Evolutionary conservation across 2,329 filamentous ascomycete genomes (phyloP).

Genomic region (Venturia oleaginea): DNA sequence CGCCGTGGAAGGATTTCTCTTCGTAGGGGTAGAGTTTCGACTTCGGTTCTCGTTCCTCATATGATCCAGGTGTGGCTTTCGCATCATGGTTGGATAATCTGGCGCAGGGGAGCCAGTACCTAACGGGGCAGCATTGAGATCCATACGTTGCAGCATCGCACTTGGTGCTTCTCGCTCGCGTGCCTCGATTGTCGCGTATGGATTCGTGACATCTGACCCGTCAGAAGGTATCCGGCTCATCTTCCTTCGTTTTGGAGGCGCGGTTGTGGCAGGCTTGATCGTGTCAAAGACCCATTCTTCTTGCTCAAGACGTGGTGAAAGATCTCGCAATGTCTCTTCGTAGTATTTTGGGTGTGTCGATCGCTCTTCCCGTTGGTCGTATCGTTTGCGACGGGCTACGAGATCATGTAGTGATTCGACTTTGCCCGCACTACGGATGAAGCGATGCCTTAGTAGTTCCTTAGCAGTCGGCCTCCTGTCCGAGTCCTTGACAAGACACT

Average conservation of each 20-base stretch:
- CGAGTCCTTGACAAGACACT: constrained; percentile 87
- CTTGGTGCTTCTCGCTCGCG: constrained; percentile 6
- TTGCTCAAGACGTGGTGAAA: constrained; percentile 45
- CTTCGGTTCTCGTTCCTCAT: constrained; percentile 14
- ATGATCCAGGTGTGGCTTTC: constrained; percentile 18
- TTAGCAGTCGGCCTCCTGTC: constrained; percentile 76
- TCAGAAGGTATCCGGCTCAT: constrained; percentile 36
- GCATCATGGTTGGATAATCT: constrained; percentile 20
- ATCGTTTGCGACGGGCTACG: constrained; percentile 72
- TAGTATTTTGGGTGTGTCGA: constrained; percentile 72
- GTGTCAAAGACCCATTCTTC: constrained; percentile 97
- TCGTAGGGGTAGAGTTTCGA: neutral
- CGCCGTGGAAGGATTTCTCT: constrained; percentile 28
- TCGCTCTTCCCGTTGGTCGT: constrained; percentile 61
- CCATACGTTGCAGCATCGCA: constrained; percentile 32
- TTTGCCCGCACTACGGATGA: constrained; percentile 79
- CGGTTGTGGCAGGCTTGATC: constrained; percentile 49
- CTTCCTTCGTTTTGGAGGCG: constrained; percentile 35
- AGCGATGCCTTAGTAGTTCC: constrained; percentile 79
- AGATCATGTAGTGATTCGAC: constrained; percentile 82
- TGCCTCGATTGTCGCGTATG: constrained; percentile 12
- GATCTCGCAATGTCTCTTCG: constrained; percentile 69
- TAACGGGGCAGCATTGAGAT: constrained; percentile 35
- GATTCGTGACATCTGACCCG: constrained; percentile 13
- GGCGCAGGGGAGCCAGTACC: constrained; percentile 30